phyloP scores from a whole-genome alignment of 352 stramenopile genomes.

The Globisporangium emineosum region DNA sequence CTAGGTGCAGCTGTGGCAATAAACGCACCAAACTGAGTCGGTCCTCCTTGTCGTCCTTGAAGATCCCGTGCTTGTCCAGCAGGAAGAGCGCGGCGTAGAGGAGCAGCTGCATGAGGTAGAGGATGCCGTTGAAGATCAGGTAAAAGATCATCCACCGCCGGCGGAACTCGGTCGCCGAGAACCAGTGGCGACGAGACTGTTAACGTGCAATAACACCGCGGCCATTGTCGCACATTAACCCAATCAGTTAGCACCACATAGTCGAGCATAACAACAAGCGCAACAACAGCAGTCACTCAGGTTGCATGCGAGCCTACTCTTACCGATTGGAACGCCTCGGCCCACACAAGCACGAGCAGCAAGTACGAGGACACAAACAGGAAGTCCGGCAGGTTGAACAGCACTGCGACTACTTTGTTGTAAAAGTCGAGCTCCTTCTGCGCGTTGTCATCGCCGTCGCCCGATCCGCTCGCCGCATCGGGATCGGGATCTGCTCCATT shows the following conservation, averaged over 20 bases:
- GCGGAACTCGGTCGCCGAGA: constrained; percentile 80
- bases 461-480: background rate
- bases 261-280: background rate
- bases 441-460: constrained; percentile 20
- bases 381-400: constrained; percentile 93
- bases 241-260: background rate
- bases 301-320: constrained; percentile 3
- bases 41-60: constrained; percentile 67
- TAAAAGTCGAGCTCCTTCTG: constrained; percentile 83
- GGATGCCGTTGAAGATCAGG: constrained; percentile 86
- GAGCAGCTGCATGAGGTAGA: constrained; percentile 88
- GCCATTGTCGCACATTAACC: background rate
- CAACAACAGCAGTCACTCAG: background rate
- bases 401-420: constrained; percentile 88
- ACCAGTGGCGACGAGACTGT: constrained; percentile 88
- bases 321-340: constrained; percentile 88
- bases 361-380: constrained; percentile 90
- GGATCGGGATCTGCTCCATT: constrained; percentile 5
- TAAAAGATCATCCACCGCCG: constrained; percentile 92
- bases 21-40: constrained; percentile 60
- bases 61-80: constrained; percentile 77
- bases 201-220: background rate
- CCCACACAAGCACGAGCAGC: constrained; percentile 89
- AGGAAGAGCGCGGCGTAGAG: constrained; percentile 89
- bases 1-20: background rate